These are phyloP conservation scores for Canavalia gladiata DNA, from an alignment of 306 rosid species.

Conservation along the genomic window DNA sequence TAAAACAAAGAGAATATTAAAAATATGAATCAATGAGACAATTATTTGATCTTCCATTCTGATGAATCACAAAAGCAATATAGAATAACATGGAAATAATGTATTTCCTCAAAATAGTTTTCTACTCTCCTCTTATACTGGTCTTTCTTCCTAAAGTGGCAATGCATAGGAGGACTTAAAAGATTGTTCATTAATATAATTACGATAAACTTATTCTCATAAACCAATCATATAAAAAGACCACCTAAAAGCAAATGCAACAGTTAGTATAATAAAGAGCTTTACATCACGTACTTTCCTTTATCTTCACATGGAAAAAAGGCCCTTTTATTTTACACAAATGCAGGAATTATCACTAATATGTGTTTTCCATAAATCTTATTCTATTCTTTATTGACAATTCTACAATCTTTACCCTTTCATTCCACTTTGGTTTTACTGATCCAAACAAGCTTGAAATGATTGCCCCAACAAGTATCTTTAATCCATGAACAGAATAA, in stretches of 20 bases:
- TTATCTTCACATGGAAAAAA: neutral
- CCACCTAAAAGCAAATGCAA: constrained; percentile 12
- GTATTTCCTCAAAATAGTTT: neutral
- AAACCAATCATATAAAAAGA: neutral
- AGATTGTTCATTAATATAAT: neutral
- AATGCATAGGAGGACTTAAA: neutral
- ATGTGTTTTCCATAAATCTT: neutral
- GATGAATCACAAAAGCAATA: constrained; percentile 14
- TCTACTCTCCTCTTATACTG: neutral
- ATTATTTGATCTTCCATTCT: neutral
- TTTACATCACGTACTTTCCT: constrained; percentile 9
- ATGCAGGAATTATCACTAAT: neutral
- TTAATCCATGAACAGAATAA: neutral
- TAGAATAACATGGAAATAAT: constrained; percentile 19
- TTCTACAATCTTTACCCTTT: neutral
- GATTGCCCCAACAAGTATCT: neutral
- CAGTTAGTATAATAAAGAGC: neutral
- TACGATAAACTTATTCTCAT: neutral
- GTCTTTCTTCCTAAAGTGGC: neutral
- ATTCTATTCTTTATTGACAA: neutral
- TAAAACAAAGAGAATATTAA: too few species aligned
- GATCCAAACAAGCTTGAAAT: neutral
- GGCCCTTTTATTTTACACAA: neutral
- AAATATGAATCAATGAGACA: neutral
- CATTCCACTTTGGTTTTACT: neutral